Base-by-base conservation (phyloP, 2,329 filamentous ascomycete species). In the Aureobasidium melanogenum region DNA sequence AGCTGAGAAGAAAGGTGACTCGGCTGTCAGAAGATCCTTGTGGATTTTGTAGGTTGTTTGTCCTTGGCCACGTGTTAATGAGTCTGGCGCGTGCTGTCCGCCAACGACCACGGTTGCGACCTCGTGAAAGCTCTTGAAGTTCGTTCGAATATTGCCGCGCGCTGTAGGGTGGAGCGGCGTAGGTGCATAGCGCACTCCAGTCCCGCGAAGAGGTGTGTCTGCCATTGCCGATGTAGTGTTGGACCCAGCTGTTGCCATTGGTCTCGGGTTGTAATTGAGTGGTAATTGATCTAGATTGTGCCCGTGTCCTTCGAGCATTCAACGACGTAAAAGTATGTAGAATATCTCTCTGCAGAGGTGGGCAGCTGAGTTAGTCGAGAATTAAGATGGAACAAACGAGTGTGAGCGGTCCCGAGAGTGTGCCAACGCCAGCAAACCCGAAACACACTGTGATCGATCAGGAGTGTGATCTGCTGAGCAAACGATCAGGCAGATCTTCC, bases 1-100 rank as follows among this genome's bases (percentile, higher is more conserved):
- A 44, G 78, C 79, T 55, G 76, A 74, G 70, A 82, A 82, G 71
- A 80, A 81, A 24, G 78, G 75, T 2, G 76, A 79, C 66, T 76
- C 71, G 8, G 67, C 63, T 2, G 75, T 76, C n/a, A 81, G 71
- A 34, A 81, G 73, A 39, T 77, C 74, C 47, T 76, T 77, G 69
- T 81, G 79, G 14, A 82, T 69, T 56, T 74, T 69, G 66, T 78
- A 81, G 17, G 68, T 72, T 5, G 71, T 74, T 22, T 67, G 64
- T 12, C 71, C 68, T 24, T 67, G 61, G 15, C 52, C 56, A 34
- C 67, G 68, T 52, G 65, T 62, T 22, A 24, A 3, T 2, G 38
- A 22, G 48, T 59, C 56, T 34, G 65, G 51, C 41, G 73, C 69
- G 28, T 59, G 56, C 43, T 22, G 26, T 48, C 56, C 56, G 7